Evolutionary conservation across 2,329 filamentous ascomycete species (phyloP).

Genomic region (Xylariaceae sp.): DNA sequence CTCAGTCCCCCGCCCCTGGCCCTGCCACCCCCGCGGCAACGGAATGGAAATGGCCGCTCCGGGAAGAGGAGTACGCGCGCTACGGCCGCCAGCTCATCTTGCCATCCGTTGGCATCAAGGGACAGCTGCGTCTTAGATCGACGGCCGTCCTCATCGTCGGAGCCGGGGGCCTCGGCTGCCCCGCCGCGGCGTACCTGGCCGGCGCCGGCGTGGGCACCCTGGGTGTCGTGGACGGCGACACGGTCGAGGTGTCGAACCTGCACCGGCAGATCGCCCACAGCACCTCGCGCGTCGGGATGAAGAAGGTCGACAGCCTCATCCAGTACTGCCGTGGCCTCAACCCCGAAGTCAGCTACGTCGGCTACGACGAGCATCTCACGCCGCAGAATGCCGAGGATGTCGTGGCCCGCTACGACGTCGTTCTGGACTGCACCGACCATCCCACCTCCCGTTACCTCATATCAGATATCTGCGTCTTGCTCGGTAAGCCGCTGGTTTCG

Average conservation of each 20-base stretch:
- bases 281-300: conserved; percentile 62
- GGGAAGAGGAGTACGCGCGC: conserved; percentile 68
- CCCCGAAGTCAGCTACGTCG: conserved; percentile 58
- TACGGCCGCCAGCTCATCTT: conserved; percentile 92
- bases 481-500: conserved; percentile 75
- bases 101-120: conserved; percentile 70
- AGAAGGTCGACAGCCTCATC: conserved; percentile 75
- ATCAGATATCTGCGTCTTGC: conserved; percentile 79
- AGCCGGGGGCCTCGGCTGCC: conserved; percentile 84
- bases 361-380: conserved; percentile 60
- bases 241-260: conserved; percentile 82
- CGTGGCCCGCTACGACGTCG: conserved; percentile 68
- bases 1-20: background rate
- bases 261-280: conserved; percentile 86
- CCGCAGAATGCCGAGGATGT: conserved; percentile 62
- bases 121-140: conserved; percentile 67
- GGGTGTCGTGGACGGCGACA: conserved; percentile 81
- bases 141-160: conserved; percentile 76
- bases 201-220: conserved; percentile 81
- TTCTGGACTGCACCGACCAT: conserved; percentile 94
- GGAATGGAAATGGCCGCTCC: conserved; percentile 61
- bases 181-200: conserved; percentile 86
- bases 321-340: conserved; percentile 58
- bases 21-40: too few relatives aligned
- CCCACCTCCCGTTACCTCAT: conserved; percentile 88